These are phyloP conservation scores for Crithidia fasciculata DNA, from an alignment of 208 protist genomes.

Conservation along the genomic window DNA sequence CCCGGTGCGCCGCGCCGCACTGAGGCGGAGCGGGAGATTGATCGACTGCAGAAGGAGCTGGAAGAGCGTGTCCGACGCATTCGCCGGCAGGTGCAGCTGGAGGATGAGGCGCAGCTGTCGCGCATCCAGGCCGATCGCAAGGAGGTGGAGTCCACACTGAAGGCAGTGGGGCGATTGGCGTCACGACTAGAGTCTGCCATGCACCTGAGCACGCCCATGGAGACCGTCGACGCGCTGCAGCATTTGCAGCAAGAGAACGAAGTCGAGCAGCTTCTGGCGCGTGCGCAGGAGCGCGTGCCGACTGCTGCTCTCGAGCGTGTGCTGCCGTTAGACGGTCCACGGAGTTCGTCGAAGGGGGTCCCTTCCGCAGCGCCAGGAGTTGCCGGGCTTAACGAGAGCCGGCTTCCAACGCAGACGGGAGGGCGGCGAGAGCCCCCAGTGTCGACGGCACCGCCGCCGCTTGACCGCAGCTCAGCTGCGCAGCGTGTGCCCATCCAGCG, in stretches of 20 bases:
- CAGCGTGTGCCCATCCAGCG: background rate
- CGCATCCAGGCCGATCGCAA: constrained; percentile 43
- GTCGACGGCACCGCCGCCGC: background rate
- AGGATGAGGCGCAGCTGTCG: constrained; percentile 47
- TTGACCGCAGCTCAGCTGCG: background rate
- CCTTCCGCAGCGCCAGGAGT: constrained; percentile 1
- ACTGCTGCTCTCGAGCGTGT: constrained; percentile 47
- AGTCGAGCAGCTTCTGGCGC: constrained; percentile 52
- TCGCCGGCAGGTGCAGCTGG: constrained; percentile 39
- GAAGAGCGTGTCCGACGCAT: constrained; percentile 60
- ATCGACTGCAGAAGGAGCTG: constrained; percentile 61
- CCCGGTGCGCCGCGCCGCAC: constrained; percentile 47
- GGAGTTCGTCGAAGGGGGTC: background rate
- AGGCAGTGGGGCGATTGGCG: constrained; percentile 35
- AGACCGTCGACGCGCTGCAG: constrained; percentile 56
- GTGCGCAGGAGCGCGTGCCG: constrained; percentile 42
- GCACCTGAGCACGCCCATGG: constrained; percentile 31
- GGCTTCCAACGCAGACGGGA: constrained; percentile 2
- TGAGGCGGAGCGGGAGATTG: constrained; percentile 55
- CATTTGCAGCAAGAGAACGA: constrained; percentile 56
- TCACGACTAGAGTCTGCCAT: constrained; percentile 35
- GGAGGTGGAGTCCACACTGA: constrained; percentile 38
- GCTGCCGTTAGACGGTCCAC: constrained; percentile 39
- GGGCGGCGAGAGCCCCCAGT: background rate
- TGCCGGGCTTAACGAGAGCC: constrained; percentile 44